phyloP scores from a whole-genome alignment of 352 stramenopile genomes.

The Thalassiosira hispida region DNA sequence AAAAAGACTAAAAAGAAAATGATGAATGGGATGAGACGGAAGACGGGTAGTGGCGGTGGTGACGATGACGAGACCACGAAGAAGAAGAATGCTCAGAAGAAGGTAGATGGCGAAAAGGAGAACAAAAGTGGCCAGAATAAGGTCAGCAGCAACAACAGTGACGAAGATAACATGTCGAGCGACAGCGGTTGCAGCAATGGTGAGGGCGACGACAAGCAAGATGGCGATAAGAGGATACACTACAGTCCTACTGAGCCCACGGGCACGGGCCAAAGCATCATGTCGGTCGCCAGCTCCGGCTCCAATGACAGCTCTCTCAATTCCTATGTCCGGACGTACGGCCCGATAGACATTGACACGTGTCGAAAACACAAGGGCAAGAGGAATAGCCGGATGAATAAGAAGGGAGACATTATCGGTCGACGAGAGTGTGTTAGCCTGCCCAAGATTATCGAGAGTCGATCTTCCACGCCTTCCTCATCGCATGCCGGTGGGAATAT shows the following conservation, averaged over 20 bases:
- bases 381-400: neutral
- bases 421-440: too few species aligned
- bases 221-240: too few species aligned
- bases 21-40: too few species aligned
- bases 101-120: neutral
- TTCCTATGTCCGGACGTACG: neutral
- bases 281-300: neutral
- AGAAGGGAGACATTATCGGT: neutral
- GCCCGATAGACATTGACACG: slow-evolving; percentile 14
- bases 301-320: neutral
- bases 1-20: too few species aligned
- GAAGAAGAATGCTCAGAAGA: neutral
- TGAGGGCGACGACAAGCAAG: too few species aligned
- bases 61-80: neutral
- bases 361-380: slow-evolving; percentile 1
- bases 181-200: too few species aligned
- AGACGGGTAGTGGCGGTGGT: too few species aligned
- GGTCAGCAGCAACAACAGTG: too few species aligned
- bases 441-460: neutral
- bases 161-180: too few species aligned
- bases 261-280: neutral
- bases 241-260: too few species aligned
- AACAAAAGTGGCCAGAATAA: neutral
- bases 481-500: neutral
- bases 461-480: neutral